These are phyloP conservation scores for Clausena lansium DNA, from an alignment of 345 rosid genomes.

Conservation along the genomic window DNA sequence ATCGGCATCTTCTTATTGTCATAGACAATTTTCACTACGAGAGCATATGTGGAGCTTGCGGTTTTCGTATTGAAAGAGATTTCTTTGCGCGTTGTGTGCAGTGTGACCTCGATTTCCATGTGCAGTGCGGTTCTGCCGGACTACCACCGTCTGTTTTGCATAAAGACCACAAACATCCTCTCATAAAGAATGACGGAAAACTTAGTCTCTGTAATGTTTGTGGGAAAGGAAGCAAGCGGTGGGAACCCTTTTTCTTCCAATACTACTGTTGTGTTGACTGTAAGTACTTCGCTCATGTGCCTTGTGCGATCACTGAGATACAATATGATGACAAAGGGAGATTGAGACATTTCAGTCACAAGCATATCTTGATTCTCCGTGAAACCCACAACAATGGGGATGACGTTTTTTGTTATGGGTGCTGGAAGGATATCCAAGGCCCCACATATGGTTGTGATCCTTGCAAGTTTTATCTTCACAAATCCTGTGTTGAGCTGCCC, in stretches of 20 bases:
- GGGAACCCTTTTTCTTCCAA: too few relatives aligned
- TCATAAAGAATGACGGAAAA: too few relatives aligned
- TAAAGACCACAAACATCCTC: background rate
- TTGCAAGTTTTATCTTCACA: background rate
- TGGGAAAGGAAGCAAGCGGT: too few relatives aligned
- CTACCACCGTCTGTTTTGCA: background rate
- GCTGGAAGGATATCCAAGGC: background rate
- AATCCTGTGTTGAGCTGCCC: background rate
- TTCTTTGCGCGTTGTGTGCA: background rate
- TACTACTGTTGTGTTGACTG: background rate
- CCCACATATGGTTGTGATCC: background rate
- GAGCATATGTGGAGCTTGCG: background rate
- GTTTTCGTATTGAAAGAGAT: background rate
- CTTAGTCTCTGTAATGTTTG: background rate
- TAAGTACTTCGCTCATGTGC: background rate
- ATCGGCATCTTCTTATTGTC: background rate
- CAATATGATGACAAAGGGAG: background rate
- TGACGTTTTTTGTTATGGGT: background rate
- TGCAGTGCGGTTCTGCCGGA: background rate
- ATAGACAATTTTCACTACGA: fast-evolving
- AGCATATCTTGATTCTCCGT: background rate
- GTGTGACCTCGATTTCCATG: background rate
- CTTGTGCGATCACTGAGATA: background rate
- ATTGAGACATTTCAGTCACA: background rate
- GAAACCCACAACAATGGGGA: background rate